Conservation (phyloP, 306 rosid species). For the Fragaria iinumae region DNA sequence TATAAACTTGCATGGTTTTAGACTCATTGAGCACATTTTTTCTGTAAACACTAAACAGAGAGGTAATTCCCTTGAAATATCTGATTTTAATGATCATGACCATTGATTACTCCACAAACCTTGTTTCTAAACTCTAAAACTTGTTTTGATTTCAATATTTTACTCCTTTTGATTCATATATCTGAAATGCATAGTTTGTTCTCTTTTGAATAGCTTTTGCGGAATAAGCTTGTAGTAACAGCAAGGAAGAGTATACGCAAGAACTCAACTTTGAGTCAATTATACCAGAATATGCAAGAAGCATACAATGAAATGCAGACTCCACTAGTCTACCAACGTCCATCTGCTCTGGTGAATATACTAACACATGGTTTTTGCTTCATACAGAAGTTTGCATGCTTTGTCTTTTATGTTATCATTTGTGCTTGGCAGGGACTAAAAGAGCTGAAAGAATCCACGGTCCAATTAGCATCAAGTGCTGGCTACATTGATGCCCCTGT, state of each 20-base stretch:
- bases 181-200: conserved; percentile 24
- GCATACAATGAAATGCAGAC: conserved; percentile 90
- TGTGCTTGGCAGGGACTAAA: conserved; percentile 60
- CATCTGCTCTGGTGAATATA: conserved; percentile 68
- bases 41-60: background rate
- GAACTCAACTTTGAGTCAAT: conserved; percentile 72
- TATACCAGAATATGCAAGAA: conserved; percentile 77
- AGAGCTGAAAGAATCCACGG: conserved; percentile 82
- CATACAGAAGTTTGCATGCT: conserved; percentile 14
- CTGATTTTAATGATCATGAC: background rate
- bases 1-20: background rate
- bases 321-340: conserved; percentile 79
- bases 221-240: conserved; percentile 72
- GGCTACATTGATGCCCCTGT: conserved; percentile 92
- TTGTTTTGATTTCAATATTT: background rate
- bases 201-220: conserved; percentile 60
- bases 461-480: conserved; percentile 63
- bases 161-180: conserved; percentile 7
- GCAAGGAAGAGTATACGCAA: conserved; percentile 68
- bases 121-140: background rate
- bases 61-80: background rate
- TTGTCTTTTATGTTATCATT: conserved; percentile 21
- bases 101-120: background rate
- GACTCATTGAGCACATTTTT: conserved; percentile 5
- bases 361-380: conserved; percentile 17